Evolutionary conservation across 2,329 filamentous ascomycete species (phyloP).

Genomic region (Sarocladium kiliense): DNA sequence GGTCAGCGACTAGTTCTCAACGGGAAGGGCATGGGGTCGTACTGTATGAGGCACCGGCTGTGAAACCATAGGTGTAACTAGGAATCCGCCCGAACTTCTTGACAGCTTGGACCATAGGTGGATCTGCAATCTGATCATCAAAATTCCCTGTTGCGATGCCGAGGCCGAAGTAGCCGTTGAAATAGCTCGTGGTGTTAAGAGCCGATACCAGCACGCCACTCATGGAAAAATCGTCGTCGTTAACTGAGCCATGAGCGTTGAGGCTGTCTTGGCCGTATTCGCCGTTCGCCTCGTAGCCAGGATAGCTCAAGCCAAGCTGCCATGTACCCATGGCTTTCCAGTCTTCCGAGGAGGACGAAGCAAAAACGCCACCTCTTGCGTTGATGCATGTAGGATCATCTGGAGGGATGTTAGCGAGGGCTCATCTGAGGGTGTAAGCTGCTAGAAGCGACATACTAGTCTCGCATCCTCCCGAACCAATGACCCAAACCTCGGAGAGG

Average conservation of each 20-base stretch:
- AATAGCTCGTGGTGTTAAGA: slow-evolving; percentile 51
- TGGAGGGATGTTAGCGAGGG: slow-evolving; percentile 14
- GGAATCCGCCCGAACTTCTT: slow-evolving; percentile 56
- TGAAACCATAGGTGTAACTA: slow-evolving; percentile 71
- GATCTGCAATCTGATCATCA: slow-evolving; percentile 39
- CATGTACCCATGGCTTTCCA: slow-evolving; percentile 57
- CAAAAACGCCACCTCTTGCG: slow-evolving; percentile 55
- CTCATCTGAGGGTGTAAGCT: background rate
- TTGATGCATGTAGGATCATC: slow-evolving; percentile 47
- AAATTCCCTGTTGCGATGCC: slow-evolving; percentile 52
- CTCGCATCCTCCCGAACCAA: slow-evolving; percentile 53
- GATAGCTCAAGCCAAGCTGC: slow-evolving; percentile 52
- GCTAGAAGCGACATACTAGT: slow-evolving; percentile 44
- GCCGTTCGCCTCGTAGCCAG: slow-evolving; percentile 57
- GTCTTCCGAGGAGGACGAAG: slow-evolving; percentile 45
- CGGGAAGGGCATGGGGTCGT: slow-evolving; percentile 19
- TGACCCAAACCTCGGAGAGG: slow-evolving; percentile 66
- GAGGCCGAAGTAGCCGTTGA: slow-evolving; percentile 50
- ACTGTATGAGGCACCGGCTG: slow-evolving; percentile 70
- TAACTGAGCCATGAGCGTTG: slow-evolving; percentile 32
- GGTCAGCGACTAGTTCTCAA: slow-evolving; percentile 12
- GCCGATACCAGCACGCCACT: slow-evolving; percentile 42
- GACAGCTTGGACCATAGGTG: slow-evolving; percentile 52
- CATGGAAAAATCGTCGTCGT: slow-evolving; percentile 33
- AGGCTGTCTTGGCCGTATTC: slow-evolving; percentile 56